Evolutionary conservation across 108 stramenopile genomes (phyloP).

Genomic region (Phaeodactylum tricornutum): DNA sequence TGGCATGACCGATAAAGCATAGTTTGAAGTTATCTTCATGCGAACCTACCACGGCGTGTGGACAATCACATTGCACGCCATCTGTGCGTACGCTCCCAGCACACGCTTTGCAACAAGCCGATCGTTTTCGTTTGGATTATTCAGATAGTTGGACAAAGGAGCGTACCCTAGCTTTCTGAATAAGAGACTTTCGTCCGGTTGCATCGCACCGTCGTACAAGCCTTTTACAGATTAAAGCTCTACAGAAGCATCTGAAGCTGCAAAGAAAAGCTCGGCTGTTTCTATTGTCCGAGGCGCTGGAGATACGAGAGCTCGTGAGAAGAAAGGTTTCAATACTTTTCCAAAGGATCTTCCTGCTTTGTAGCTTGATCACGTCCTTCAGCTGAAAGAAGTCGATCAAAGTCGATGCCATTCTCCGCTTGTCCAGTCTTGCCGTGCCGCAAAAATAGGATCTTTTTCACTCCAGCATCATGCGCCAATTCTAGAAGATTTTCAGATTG

Average conservation of each 20-base stretch:
- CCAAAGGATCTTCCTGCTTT: constrained; percentile 32
- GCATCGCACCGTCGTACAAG: constrained; percentile 39
- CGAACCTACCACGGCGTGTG: too few relatives aligned
- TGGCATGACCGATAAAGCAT: constrained; percentile 33
- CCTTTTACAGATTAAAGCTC: neutral
- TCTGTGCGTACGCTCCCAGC: constrained; percentile 30
- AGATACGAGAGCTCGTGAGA: constrained; percentile 18
- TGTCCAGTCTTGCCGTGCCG: constrained; percentile 39
- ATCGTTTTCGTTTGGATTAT: constrained; percentile 15
- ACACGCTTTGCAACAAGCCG: constrained; percentile 12
- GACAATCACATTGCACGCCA: constrained; percentile 2
- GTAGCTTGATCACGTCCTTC: constrained; percentile 24
- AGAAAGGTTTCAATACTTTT: constrained; percentile 18
- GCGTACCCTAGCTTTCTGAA: constrained; percentile 42
- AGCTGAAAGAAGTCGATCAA: constrained; percentile 28
- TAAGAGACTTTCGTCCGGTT: constrained; percentile 27
- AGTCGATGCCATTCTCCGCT: constrained; percentile 16
- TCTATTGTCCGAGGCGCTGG: constrained; percentile 37
- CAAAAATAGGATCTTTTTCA: constrained; percentile 21
- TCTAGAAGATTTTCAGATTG: neutral
- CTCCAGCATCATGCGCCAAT: neutral
- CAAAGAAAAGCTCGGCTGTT: constrained; percentile 33
- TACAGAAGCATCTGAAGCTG: constrained; percentile 7
- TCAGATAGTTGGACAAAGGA: constrained; percentile 27
- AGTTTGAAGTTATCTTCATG: too few relatives aligned